Evolutionary conservation across 768 basidiomycete genomes (phyloP).

Genomic region (Lactifluus subvellereus): DNA sequence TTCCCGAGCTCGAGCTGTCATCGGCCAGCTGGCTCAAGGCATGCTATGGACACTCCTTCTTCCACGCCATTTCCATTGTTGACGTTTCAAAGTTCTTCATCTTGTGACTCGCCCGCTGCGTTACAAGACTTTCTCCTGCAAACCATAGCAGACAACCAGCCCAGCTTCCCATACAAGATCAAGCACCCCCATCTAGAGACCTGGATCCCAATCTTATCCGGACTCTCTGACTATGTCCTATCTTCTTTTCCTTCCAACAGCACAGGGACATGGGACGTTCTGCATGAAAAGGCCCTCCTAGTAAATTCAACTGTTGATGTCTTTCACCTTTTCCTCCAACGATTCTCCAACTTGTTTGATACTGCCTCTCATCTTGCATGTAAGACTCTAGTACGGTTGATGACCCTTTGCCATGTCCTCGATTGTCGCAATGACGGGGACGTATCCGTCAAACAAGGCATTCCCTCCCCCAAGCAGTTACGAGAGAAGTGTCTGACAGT

Average conservation of each 20-base stretch:
- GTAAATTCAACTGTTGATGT: slow-evolving; percentile 51
- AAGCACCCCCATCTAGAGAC: slow-evolving; percentile 32
- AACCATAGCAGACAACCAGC: slow-evolving; percentile 21
- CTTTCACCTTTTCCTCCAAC: slow-evolving; percentile 43
- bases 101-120: slow-evolving; percentile 21
- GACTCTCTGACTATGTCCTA: slow-evolving; percentile 44
- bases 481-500: slow-evolving; percentile 43
- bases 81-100: slow-evolving; percentile 19
- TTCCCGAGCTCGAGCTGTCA: background rate
- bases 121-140: slow-evolving; percentile 22
- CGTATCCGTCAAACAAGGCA: slow-evolving; percentile 34
- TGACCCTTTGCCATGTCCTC: slow-evolving; percentile 49
- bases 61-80: slow-evolving; percentile 21
- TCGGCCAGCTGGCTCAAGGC: background rate
- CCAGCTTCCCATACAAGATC: slow-evolving; percentile 4
- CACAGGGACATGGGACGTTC: slow-evolving; percentile 44
- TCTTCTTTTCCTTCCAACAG: slow-evolving; percentile 50
- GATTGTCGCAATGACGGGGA: slow-evolving; percentile 55
- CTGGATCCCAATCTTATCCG: slow-evolving; percentile 48
- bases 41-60: slow-evolving; percentile 18
- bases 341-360: slow-evolving; percentile 46
- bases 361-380: slow-evolving; percentile 41
- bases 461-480: slow-evolving; percentile 44
- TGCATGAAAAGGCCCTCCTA: slow-evolving; percentile 53
- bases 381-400: slow-evolving; percentile 45